Evolutionary conservation across 768 basidiomycete species (phyloP).

Genomic region (Leccinum uliginosum): DNA sequence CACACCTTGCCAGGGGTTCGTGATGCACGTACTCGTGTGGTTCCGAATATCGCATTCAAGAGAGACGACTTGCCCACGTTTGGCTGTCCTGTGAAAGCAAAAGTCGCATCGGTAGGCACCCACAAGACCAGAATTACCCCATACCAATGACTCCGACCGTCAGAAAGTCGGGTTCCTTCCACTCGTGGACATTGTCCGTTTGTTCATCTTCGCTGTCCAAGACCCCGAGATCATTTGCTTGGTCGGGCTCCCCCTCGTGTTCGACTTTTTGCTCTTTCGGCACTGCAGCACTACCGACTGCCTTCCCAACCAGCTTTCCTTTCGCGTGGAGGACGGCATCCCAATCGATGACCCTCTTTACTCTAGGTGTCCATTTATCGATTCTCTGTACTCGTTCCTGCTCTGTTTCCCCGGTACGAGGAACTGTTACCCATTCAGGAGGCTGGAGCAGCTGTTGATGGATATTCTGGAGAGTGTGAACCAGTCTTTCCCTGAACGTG

Average conservation of each 20-base stretch:
- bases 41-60: slow-evolving; percentile 89
- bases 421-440: slow-evolving; percentile 51
- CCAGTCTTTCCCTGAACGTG: slow-evolving; percentile 57
- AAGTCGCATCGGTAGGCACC: not conserved
- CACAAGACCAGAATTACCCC: not conserved
- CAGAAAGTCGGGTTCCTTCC: slow-evolving; percentile 52
- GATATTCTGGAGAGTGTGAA: slow-evolving; percentile 58
- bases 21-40: slow-evolving; percentile 75
- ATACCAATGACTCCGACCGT: slow-evolving; percentile 81
- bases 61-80: slow-evolving; percentile 95
- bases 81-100: slow-evolving; percentile 62
- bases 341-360: slow-evolving; percentile 74
- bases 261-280: slow-evolving; percentile 23
- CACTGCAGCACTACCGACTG: slow-evolving; percentile 40
- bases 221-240: slow-evolving; percentile 15
- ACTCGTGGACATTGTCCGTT: slow-evolving; percentile 10
- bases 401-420: slow-evolving; percentile 33
- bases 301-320: slow-evolving; percentile 40
- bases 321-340: slow-evolving; percentile 47
- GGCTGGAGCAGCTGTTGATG: slow-evolving; percentile 68
- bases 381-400: slow-evolving; percentile 45
- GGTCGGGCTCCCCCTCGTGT: slow-evolving; percentile 14
- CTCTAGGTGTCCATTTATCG: slow-evolving; percentile 59
- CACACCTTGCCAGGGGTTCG: slow-evolving; percentile 81
- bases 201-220: slow-evolving; percentile 17